These are phyloP conservation scores for Aegilops sharonensis DNA, from an alignment of 176 grass and related monocot genomes.

Conservation along the genomic window DNA sequence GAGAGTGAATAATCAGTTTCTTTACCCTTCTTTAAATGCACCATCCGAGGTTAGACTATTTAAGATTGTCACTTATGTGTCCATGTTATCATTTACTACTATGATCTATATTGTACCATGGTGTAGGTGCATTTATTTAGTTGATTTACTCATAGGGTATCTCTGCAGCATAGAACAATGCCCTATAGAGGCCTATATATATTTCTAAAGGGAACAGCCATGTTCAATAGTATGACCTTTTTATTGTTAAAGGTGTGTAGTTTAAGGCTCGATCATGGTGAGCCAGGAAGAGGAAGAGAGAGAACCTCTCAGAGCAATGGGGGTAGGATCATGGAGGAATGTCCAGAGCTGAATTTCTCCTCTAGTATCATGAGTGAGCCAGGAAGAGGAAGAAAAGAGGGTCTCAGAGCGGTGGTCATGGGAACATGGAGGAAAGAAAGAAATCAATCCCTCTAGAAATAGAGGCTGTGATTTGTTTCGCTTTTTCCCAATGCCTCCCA, in stretches of 20 bases:
- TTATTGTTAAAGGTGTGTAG: background rate
- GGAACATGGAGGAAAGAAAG: no score
- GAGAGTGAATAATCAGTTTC: background rate
- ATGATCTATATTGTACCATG: background rate
- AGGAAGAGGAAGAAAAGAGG: no score
- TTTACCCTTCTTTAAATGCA: background rate
- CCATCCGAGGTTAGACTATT: background rate
- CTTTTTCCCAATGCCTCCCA: constrained; percentile 13
- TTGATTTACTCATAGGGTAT: background rate
- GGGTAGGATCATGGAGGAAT: constrained; percentile 39
- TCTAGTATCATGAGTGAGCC: no score
- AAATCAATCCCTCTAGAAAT: no score
- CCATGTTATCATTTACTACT: background rate
- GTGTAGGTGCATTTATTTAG: background rate
- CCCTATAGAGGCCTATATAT: background rate
- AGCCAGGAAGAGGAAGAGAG: constrained; percentile 23
- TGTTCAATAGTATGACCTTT: background rate
- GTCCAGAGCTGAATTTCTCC: background rate
- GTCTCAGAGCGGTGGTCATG: no score
- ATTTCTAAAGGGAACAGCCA: background rate
- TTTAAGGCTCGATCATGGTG: background rate
- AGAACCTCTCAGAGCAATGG: background rate
- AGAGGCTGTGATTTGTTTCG: background rate
- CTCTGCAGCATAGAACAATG: background rate
- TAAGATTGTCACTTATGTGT: no score